Percentiles rank a stretch among this genome's conserved stretches.
These are phyloP conservation scores for Naganishia randhawae DNA, from an alignment of 768 basidiomycete genomes.

Conservation along the genomic window DNA sequence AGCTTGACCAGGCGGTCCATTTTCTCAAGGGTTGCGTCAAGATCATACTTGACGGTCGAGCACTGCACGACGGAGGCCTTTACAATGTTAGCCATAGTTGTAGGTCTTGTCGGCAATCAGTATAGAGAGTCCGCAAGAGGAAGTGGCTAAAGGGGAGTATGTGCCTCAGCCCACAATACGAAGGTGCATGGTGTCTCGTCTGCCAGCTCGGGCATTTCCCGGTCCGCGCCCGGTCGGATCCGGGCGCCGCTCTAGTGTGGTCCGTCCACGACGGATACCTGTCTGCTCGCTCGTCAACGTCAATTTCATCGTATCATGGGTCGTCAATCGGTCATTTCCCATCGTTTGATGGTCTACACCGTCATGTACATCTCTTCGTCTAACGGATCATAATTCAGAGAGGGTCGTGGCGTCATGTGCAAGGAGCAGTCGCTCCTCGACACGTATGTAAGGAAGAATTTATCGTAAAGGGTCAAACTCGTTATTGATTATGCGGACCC, in stretches of 20 bases:
- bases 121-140: background rate
- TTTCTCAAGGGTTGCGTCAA: constrained; percentile 29
- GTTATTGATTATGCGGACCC: constrained; percentile 29
- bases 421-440: background rate
- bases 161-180: too few species aligned
- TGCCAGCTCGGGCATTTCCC: too few species aligned
- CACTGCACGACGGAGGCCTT: constrained; percentile 34
- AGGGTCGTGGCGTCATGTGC: background rate
- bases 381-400: background rate
- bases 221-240: too few species aligned
- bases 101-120: background rate
- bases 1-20: constrained; percentile 30
- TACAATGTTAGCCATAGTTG: constrained; percentile 19
- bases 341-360: background rate
- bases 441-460: background rate
- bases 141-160: too few species aligned
- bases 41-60: constrained; percentile 28
- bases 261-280: too few species aligned
- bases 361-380: background rate
- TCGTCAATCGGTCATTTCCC: constrained; percentile 3
- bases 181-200: background rate
- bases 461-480: constrained; percentile 30
- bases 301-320: constrained; percentile 6
- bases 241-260: too few species aligned
- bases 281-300: too few species aligned